Percentiles rank a stretch among this genome's conserved stretches.
Evolutionary conservation across 176 grass and related monocot species (phyloP).

Genomic region (Eragrostis nindensis): DNA sequence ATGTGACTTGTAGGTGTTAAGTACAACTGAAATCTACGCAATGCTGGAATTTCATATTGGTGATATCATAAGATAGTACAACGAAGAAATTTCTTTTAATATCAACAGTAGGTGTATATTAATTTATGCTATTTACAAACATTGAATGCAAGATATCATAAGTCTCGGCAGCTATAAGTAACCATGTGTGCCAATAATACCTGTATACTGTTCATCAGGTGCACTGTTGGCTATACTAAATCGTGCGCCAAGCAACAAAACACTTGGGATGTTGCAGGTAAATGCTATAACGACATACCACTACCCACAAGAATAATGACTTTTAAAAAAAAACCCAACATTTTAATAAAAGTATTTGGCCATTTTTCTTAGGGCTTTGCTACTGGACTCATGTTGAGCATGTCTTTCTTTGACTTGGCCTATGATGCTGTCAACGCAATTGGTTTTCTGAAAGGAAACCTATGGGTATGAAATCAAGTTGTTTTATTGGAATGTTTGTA

Average conservation of each 20-base stretch:
- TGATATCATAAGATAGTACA: too few relatives aligned
- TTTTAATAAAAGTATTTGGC: conserved; percentile 11
- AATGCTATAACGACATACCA: conserved; percentile 27
- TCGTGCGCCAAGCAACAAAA: conserved; percentile 69
- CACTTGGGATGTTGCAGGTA: conserved; percentile 82
- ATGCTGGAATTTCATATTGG: not conserved
- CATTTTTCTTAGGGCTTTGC: conserved; percentile 74
- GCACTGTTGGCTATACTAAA: conserved; percentile 81
- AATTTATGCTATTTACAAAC: not conserved
- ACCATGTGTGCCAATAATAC: conserved; percentile 17
- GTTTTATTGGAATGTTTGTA: conserved; percentile 11
- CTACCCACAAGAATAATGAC: not conserved
- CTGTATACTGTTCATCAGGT: conserved; percentile 55
- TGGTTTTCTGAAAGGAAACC: conserved; percentile 90
- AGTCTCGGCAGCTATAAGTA: conserved; percentile 1
- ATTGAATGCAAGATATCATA: conserved; percentile 18
- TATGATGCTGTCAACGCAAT: conserved; percentile 87
- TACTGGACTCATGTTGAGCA: conserved; percentile 93
- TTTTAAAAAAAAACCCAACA: conserved; percentile 26
- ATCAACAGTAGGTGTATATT: not conserved
- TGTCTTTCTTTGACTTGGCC: conserved; percentile 95
- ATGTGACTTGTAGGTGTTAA: not conserved
- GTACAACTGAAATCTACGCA: not conserved
- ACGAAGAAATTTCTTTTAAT: too few relatives aligned
- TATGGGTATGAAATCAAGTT: conserved; percentile 69